These are phyloP conservation scores for Saccharum spontaneum DNA, from an alignment of 176 grass and related monocot species.

Conservation along the genomic window DNA sequence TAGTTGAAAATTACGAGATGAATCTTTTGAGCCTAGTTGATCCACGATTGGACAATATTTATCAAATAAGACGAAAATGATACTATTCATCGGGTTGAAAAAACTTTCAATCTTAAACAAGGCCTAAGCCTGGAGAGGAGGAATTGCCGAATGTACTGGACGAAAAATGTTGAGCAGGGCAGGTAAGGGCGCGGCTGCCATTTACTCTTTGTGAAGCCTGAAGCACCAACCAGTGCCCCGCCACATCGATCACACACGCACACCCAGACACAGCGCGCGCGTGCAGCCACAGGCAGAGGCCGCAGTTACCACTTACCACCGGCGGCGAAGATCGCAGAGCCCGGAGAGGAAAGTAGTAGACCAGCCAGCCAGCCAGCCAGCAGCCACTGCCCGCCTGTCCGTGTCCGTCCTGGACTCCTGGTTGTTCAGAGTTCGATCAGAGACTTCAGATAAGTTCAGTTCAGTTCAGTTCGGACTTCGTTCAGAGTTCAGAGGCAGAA, in stretches of 20 bases:
- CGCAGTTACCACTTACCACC: not conserved
- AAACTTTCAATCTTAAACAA: too few species aligned
- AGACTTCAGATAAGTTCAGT: not conserved
- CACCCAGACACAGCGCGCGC: not conserved
- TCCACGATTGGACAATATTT: too few species aligned
- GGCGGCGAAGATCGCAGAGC: not conserved
- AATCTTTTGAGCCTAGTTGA: too few species aligned
- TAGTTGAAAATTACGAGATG: too few species aligned
- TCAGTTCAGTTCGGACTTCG: too few species aligned
- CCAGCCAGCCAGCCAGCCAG: not conserved
- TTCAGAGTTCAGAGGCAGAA: not conserved
- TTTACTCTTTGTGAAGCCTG: not conserved
- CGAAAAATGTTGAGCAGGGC: not conserved
- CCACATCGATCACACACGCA: conserved; percentile 20
- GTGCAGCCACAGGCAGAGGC: not conserved
- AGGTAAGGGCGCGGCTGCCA: not conserved
- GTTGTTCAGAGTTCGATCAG: not conserved
- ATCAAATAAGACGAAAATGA: too few species aligned
- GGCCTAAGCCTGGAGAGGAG: not conserved
- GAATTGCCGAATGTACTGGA: too few species aligned
- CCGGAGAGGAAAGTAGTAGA: not conserved
- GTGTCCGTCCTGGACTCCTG: not conserved
- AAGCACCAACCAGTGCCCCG: conserved; percentile 17
- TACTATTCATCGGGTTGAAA: too few species aligned
- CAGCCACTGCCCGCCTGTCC: too few species aligned